phyloP scores from a whole-genome alignment of 2,329 filamentous ascomycete species.

The Diaporthe helianthi region DNA sequence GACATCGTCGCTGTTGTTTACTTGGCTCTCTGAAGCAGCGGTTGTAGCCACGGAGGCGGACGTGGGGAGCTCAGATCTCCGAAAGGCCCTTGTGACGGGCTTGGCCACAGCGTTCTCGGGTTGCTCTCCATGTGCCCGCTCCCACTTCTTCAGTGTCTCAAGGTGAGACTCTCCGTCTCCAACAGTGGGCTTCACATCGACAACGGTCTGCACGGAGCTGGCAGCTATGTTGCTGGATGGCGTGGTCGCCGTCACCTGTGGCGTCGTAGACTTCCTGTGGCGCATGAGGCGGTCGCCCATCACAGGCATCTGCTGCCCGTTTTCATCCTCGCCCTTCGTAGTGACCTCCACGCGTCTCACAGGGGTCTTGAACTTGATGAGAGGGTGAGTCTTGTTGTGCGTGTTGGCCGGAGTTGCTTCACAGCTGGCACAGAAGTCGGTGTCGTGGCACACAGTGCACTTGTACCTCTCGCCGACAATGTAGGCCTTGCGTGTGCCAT shows the following conservation, averaged over 20 bases:
- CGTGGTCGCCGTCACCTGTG: slow-evolving; percentile 59
- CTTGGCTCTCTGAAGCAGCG: slow-evolving; percentile 33
- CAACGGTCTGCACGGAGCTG: slow-evolving; percentile 72
- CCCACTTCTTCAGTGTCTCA: background rate
- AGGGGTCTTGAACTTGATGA: slow-evolving; percentile 96
- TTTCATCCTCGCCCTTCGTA: slow-evolving; percentile 78
- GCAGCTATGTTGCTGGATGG: slow-evolving; percentile 55
- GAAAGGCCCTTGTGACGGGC: background rate
- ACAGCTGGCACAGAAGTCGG: slow-evolving; percentile 93
- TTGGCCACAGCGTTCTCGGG: background rate
- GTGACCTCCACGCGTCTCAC: slow-evolving; percentile 87
- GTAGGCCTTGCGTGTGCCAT: slow-evolving; percentile 65
- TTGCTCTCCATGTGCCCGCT: background rate
- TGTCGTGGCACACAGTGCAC: slow-evolving; percentile 94
- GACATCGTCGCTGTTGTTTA: background rate
- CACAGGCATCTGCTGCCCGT: slow-evolving; percentile 67
- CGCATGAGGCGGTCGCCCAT: slow-evolving; percentile 70
- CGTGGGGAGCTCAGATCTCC: slow-evolving; percentile 25
- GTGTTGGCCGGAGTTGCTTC: slow-evolving; percentile 84
- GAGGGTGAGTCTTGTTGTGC: slow-evolving; percentile 94
- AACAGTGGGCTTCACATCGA: slow-evolving; percentile 69
- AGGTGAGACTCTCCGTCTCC: slow-evolving; percentile 41
- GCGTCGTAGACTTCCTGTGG: slow-evolving; percentile 45
- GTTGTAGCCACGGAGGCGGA: slow-evolving; percentile 5
- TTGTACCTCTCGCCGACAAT: slow-evolving; percentile 93